phyloP scores from a whole-genome alignment of 345 rosid genomes.

The Lepidium sativum region DNA sequence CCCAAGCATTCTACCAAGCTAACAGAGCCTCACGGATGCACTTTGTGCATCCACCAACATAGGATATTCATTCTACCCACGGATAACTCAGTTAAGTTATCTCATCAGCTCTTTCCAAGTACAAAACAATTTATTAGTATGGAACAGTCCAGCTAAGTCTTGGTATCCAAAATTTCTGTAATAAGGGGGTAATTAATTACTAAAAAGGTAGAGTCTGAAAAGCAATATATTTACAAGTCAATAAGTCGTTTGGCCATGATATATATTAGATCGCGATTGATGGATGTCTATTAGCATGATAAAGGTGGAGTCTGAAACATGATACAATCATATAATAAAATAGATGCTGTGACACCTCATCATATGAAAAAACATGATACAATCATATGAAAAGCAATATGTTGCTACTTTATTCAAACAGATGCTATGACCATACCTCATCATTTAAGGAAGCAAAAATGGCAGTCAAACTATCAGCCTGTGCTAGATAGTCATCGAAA shows the following conservation, averaged over 20 bases:
- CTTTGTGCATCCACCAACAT: slow-evolving; percentile 2
- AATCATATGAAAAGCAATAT: too few species aligned
- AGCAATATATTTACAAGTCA: not conserved
- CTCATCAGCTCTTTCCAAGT: slow-evolving; percentile 5
- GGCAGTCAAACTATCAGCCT: slow-evolving; percentile 94
- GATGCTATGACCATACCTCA: slow-evolving; percentile 50
- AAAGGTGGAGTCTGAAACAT: not conserved
- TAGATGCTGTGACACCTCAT: too few species aligned
- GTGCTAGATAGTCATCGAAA: slow-evolving; percentile 91
- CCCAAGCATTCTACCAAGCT: slow-evolving; percentile 4
- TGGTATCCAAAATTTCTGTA: not conserved
- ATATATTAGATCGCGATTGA: not conserved
- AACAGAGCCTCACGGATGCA: slow-evolving; percentile 1
- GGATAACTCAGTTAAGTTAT: not conserved
- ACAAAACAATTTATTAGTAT: slow-evolving; percentile 1
- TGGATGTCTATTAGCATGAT: not conserved
- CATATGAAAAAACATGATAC: too few species aligned
- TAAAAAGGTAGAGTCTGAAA: not conserved
- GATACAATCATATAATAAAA: not conserved
- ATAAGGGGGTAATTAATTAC: not conserved
- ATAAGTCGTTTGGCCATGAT: not conserved
- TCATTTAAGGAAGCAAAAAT: slow-evolving; percentile 97
- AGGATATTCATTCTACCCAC: slow-evolving; percentile 3
- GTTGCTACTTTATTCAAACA: not conserved
- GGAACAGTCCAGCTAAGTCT: slow-evolving; percentile 4